Base-by-base conservation (phyloP, 1,139 yeast genomes). In the Hemisphaericaspora subhashii region DNA sequence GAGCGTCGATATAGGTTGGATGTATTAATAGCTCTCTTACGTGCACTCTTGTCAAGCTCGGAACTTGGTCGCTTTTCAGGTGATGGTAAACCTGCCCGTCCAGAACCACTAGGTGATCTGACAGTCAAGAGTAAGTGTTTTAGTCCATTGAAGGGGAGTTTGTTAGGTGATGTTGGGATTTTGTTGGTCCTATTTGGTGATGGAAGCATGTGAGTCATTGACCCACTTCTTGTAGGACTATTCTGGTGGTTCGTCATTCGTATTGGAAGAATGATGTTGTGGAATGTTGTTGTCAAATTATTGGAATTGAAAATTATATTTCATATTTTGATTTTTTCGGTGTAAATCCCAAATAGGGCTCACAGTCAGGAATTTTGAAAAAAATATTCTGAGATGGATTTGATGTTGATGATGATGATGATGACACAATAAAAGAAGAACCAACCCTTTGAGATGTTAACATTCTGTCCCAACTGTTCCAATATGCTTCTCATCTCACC, bases 381-480 rank as follows among this genome's bases (percentile, higher is more conserved):
- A 13, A 24, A 12, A 5, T 5, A 6, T 24, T 24, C 3, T 13
- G 27, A 24, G 27, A 24, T 24, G 24, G 11, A 8, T 22, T 6
- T 4, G 11, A 22, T 6, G 11, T 22, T n/a, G n/a, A n/a, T n/a
- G n/a, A n/a, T n/a, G n/a, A n/a, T n/a, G n/a, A n/a, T n/a, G n/a
- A n/a, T n/a, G n/a, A 22, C n/a, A 6, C 27, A 24, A 9, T 4
- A 4, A 12, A 14, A 8, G 6, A 15, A 3, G 23, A 13, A 17
- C 32, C 32, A 17, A 17, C 23, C 11, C 15, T 3, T 12, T 17
- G 5, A 15, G 17, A 90, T 90, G 98, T 72, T 90, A 44, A 86
- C 97, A 1, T 90, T 90, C 61, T 90, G 98, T 54, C 98, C 98
- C 3, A 78, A 83, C 57, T 90, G 98, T 64, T 81, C 95, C 18